Evolutionary conservation across 768 basidiomycete genomes (phyloP), one percentile per base, ranked within the genome.

Genomic region (Myochromella boudieri): DNA sequence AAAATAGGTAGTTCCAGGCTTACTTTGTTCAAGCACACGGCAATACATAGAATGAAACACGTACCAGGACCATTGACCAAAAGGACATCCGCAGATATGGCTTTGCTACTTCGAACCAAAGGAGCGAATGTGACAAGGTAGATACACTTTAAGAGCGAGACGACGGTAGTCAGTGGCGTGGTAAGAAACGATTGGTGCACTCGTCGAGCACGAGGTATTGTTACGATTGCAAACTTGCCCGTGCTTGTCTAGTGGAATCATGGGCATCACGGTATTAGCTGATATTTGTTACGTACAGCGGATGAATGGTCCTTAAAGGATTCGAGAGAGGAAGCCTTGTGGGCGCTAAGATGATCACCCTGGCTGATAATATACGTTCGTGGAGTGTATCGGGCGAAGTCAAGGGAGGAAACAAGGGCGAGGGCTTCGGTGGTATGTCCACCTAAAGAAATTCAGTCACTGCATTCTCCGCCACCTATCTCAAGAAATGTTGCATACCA

Each of bases 51-150:
- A 4, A 86, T 70, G 26, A 95, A 81, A 61, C 91, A 95, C 5
- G 95, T 97, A 12, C 97, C 95, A 0, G 97, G 97, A 1, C 97
- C 97, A 64, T 98, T 98, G 22, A 98, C 66, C 41, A 99, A 68
- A 39, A 99, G 71, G 22, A 91, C 68, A 47, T 97, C 92, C 21
- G 83, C 78, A 57, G 83, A 81, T 3, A 28, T 42, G 27, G 52
- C 68, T 49, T 14, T 46, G 28, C 37, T 41, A 38, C 51, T 58
- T 28, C 55, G 51, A 42, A 49, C 51, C n/a, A 73, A 51, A 7
- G 87, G 87, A 1, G 58, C 49, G 26, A 90, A 37, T 0, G 80
- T 76, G 49, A 93, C 59, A 51, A 80, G 69, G 62, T 80, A 81
- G 22, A 91, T 57, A 51, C 87, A 85, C 27, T 64, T 64, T 14